These are phyloP conservation scores for Clarireedia hainanense DNA, from an alignment of 2,329 filamentous ascomycete species.

Conservation along the genomic window DNA sequence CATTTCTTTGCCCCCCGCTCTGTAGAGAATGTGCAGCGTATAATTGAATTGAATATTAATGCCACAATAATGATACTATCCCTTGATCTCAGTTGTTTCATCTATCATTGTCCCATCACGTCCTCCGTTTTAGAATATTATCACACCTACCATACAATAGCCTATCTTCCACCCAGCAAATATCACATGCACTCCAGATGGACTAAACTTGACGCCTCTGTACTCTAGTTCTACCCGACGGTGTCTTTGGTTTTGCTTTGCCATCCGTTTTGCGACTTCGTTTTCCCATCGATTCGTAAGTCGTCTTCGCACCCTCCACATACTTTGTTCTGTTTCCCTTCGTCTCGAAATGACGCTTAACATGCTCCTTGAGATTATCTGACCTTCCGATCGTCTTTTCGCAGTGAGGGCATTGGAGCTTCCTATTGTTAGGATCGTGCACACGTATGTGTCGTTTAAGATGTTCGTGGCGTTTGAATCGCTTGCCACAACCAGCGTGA, in stretches of 20 bases:
- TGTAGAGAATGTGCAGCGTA: too few species aligned
- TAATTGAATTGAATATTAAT: too few species aligned
- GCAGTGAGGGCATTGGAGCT: constrained; percentile 19
- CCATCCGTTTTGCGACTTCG: background rate
- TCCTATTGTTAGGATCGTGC: constrained; percentile 22
- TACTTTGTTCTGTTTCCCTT: constrained; percentile 13
- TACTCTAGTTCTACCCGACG: background rate
- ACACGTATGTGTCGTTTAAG: constrained; percentile 41
- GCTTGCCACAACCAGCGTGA: constrained; percentile 35
- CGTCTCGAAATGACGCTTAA: constrained; percentile 12
- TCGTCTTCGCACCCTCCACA: constrained; percentile 2
- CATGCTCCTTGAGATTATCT: constrained; percentile 23
- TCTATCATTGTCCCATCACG: background rate
- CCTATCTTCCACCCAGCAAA: background rate
- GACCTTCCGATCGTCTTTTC: constrained; percentile 15
- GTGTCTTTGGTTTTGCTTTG: background rate
- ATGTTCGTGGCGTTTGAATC: constrained; percentile 42
- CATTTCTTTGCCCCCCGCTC: too few species aligned
- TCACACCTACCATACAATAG: background rate
- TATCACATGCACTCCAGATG: background rate
- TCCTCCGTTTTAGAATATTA: background rate
- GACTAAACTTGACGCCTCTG: background rate
- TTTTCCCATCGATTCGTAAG: background rate
- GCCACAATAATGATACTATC: background rate
- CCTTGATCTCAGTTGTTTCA: background rate